Base-by-base conservation (phyloP, 1,284 basidiomycete genomes). In the Calocybe gambosa region DNA sequence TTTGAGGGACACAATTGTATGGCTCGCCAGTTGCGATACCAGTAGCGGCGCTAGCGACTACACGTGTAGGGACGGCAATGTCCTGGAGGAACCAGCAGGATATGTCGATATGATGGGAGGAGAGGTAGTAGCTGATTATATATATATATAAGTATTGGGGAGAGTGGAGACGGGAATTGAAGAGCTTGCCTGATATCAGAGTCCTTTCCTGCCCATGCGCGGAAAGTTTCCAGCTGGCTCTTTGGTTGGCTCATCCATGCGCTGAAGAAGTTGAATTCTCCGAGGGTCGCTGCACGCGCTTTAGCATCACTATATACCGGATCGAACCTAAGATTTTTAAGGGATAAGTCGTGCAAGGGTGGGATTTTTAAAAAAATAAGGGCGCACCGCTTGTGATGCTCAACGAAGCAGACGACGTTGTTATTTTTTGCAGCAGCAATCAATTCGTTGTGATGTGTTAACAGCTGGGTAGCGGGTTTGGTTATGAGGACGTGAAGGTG, bases 241-340 rank as follows among this genome's bases (percentile, higher is more conserved):
- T 96, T 96, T 39, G 93, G 93, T 64, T 95, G 93, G 58, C 88
- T 91, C 93, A 96, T 96, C 86, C 85, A 89, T 39, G 86, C 85
- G 54, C 71, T 86, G 72, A 88, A 88, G 67, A 93, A 96, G 69
- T 93, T 93, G 69, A 94, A 92, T 62, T 94, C 89, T 38, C 93
- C 93, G 40, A 95, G 74, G 19, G 77, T 70, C 28, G 76, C 77
- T 12, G 90, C 83, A 46, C 86, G 78, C 5, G 80, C 85, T 60
- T 78, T 78, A 23, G 91, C 93, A 64, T 96, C 93, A 55, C 87
- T 88, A 70, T 96, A 95, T 2, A 88, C 92, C 2, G 93, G 93
- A 65, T 96, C 93, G 64, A 89, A 94, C 46, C 84, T 86, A 50
- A 48, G 28, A 7, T 20, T 31, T 39, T 39, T 41, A 26, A 50